A percentile compares a stretch with the other conserved stretches of the same genome.
Conservation (phyloP, 148 eudicot genomes). For the Limonium bicolor region DNA sequence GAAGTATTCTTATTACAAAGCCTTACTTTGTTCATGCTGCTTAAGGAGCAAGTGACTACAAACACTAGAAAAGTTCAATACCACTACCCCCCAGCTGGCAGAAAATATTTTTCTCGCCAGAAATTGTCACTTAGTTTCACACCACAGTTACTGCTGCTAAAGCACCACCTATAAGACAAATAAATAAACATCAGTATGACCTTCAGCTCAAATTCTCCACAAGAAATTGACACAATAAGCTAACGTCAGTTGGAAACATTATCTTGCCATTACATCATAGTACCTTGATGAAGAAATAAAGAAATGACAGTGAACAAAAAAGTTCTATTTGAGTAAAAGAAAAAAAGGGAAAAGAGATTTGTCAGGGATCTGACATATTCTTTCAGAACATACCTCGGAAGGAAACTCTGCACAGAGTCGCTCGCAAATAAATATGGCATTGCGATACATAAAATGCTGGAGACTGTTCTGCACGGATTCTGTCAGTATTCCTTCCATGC, state of each 20-base stretch:
- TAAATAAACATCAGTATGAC: not conserved
- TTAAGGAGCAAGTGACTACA: too few relatives aligned
- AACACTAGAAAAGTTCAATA: too few relatives aligned
- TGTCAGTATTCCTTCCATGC: conserved; percentile 70
- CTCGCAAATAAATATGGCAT: conserved; percentile 84
- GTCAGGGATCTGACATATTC: too few relatives aligned
- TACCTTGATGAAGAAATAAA: too few relatives aligned
- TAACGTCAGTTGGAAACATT: not conserved
- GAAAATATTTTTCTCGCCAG: too few relatives aligned
- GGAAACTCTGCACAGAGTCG: conserved; percentile 96
- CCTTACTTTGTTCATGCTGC: too few relatives aligned
- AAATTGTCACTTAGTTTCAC: too few relatives aligned
- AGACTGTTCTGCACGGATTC: conserved; percentile 63
- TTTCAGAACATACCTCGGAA: conserved; percentile 85
- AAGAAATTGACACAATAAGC: not conserved
- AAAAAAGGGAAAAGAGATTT: not conserved
- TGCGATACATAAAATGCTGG: conserved; percentile 52
- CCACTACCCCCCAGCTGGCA: too few relatives aligned
- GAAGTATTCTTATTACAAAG: too few relatives aligned
- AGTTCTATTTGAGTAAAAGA: not conserved
- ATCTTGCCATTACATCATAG: too few relatives aligned
- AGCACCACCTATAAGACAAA: too few relatives aligned
- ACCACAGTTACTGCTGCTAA: too few relatives aligned
- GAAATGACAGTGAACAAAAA: not conserved
- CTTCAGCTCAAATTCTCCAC: not conserved